These are phyloP conservation scores for Candida piceae DNA, from an alignment of 805 yeast genomes.

Conservation along the genomic window DNA sequence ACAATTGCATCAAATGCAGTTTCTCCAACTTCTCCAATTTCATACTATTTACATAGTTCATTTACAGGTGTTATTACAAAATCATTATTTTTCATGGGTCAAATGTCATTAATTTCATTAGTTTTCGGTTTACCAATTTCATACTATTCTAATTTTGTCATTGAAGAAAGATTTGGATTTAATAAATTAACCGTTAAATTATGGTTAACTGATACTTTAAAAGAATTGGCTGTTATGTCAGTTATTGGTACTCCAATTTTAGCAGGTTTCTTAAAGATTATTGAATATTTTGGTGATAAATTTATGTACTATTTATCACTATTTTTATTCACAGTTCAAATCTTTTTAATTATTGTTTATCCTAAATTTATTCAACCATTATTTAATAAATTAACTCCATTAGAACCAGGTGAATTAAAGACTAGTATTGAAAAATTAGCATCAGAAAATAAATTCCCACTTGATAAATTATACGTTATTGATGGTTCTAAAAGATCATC, in stretches of 20 bases:
- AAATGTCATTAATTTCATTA: constrained; percentile 45
- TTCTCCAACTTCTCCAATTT: constrained; percentile 21
- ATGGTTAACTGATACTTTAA: constrained; percentile 71
- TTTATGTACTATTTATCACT: constrained; percentile 78
- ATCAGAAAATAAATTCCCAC: constrained; percentile 71
- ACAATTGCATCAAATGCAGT: constrained; percentile 36
- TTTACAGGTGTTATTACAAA: constrained; percentile 61
- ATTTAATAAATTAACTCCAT: constrained; percentile 86
- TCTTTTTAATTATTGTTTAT: constrained; percentile 66
- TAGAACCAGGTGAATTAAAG: constrained; percentile 86
- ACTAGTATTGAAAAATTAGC: constrained; percentile 79
- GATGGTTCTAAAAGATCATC: constrained; percentile 97
- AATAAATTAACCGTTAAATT: constrained; percentile 73
- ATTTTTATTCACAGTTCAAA: constrained; percentile 65
- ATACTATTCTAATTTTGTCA: constrained; percentile 75
- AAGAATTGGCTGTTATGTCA: constrained; percentile 47
- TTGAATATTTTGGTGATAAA: constrained; percentile 71
- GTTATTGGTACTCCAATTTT: constrained; percentile 68
- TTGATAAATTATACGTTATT: constrained; percentile 76
- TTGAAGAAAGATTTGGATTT: constrained; percentile 91
- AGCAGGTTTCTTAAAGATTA: constrained; percentile 73
- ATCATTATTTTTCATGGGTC: constrained; percentile 59
- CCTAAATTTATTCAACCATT: constrained; percentile 89
- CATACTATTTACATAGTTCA: constrained; percentile 19
- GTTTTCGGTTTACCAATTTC: constrained; percentile 61